These are phyloP conservation scores for Massospora cicadina DNA, from an alignment of 371 early-diverging fungal genomes.

Conservation along the genomic window DNA sequence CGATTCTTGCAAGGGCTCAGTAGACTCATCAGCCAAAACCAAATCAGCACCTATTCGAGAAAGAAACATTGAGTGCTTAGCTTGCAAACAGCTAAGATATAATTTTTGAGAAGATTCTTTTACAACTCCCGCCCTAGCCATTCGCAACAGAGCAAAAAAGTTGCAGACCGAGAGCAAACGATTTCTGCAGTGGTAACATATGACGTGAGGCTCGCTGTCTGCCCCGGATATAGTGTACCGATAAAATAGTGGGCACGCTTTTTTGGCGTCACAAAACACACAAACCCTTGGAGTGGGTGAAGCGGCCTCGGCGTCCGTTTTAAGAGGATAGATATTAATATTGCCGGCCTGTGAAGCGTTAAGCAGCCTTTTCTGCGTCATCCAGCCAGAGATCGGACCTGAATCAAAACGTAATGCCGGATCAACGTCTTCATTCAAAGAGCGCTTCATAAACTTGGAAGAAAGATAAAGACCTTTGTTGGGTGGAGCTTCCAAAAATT, in stretches of 20 bases:
- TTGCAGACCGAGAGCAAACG: slow-evolving; percentile 1
- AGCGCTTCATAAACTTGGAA: slow-evolving; percentile 9
- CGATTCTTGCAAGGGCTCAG: neutral
- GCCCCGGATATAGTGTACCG: neutral
- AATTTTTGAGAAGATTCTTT: neutral
- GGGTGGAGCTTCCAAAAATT: slow-evolving; percentile 1
- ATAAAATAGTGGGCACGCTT: neutral
- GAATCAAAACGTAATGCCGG: slow-evolving; percentile 5
- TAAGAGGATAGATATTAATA: neutral
- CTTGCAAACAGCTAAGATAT: slow-evolving; percentile 5
- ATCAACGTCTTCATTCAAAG: slow-evolving; percentile 8
- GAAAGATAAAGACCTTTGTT: slow-evolving; percentile 5
- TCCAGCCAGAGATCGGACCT: neutral
- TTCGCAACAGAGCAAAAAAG: slow-evolving; percentile 3
- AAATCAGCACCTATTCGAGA: slow-evolving; percentile 8
- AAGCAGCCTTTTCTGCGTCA: neutral
- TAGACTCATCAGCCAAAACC: neutral
- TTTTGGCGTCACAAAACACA: neutral
- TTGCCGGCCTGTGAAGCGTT: neutral
- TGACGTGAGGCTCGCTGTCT: neutral
- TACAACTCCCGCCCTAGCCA: slow-evolving; percentile 6
- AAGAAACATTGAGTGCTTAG: slow-evolving; percentile 8
- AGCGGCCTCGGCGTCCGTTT: neutral
- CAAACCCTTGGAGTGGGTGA: neutral
- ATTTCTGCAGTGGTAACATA: slow-evolving; percentile 4